Conservation (phyloP, 768 basidiomycete species). For the Mycena belliarum region DNA sequence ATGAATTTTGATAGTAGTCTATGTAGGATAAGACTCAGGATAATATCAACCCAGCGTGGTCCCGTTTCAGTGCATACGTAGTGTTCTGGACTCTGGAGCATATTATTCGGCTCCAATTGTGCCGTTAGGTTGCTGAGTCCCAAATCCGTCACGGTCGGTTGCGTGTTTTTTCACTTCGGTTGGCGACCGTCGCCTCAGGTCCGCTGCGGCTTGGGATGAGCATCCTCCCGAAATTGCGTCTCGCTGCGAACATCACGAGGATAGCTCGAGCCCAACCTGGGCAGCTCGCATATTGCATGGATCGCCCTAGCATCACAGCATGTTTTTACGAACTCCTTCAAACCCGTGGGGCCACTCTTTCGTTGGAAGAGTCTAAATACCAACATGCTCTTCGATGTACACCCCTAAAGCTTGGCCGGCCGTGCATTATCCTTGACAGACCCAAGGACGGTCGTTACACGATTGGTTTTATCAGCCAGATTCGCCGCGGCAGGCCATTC, state of each 20-base stretch:
- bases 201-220: no score
- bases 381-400: not conserved
- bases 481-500: not conserved
- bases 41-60: no score
- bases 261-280: not conserved
- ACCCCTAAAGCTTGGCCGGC: slow-evolving; percentile 4
- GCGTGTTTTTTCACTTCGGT: no score
- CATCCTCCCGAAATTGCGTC: not conserved
- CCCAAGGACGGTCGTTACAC: not conserved
- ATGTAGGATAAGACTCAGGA: no score
- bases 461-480: slow-evolving; percentile 9
- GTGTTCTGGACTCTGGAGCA: no score
- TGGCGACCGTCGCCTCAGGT: no score
- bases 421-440: slow-evolving; percentile 13
- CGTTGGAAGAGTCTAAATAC: not conserved
- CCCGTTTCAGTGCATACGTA: no score
- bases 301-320: slow-evolving; percentile 4
- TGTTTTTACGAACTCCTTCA: slow-evolving; percentile 13
- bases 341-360: not conserved
- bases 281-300: slow-evolving; percentile 9
- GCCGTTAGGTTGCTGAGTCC: no score
- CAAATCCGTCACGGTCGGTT: no score
- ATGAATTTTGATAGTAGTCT: no score
- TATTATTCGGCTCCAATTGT: no score
- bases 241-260: not conserved